Percentiles rank a stretch among this genome's conserved stretches.
Evolutionary conservation across 345 rosid species (phyloP).

Genomic region (Arabis hirsuta): DNA sequence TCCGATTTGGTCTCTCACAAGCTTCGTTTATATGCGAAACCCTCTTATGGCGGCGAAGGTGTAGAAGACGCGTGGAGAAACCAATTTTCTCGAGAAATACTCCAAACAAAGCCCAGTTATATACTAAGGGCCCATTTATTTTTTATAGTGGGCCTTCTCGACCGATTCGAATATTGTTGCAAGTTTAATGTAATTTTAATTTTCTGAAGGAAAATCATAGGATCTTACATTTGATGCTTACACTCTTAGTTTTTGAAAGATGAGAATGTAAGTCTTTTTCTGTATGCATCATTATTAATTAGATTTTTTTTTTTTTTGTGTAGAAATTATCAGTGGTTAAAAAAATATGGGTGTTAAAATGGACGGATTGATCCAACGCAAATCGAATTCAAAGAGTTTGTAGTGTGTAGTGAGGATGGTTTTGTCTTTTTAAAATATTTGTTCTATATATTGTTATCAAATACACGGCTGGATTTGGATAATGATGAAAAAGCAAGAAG

Average conservation of each 20-base stretch:
- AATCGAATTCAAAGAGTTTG: neutral
- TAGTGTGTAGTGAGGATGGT: neutral
- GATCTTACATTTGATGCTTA: too few species aligned
- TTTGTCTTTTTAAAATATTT: neutral
- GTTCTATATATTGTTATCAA: constrained; percentile 12
- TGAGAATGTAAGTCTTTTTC: too few species aligned
- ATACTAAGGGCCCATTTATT: neutral
- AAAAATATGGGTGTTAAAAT: neutral
- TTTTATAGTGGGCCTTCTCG: neutral
- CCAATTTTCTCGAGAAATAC: neutral
- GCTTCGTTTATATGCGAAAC: constrained; percentile 3
- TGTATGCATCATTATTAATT: too few species aligned
- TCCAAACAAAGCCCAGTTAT: constrained; percentile 13
- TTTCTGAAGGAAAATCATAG: too few species aligned
- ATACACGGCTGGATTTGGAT: constrained; percentile 34
- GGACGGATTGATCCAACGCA: neutral
- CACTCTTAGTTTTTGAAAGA: too few species aligned
- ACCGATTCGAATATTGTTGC: neutral
- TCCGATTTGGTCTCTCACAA: neutral
- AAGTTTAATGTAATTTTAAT: too few species aligned
- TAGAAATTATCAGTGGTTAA: too few species aligned
- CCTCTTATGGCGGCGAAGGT: constrained; percentile 13
- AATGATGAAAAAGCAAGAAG: constrained; percentile 40
- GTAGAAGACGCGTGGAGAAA: neutral
- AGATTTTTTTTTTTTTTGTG: too few species aligned